Base-by-base conservation (phyloP, 2,329 filamentous ascomycete genomes). In the Diaporthe nobilis region DNA sequence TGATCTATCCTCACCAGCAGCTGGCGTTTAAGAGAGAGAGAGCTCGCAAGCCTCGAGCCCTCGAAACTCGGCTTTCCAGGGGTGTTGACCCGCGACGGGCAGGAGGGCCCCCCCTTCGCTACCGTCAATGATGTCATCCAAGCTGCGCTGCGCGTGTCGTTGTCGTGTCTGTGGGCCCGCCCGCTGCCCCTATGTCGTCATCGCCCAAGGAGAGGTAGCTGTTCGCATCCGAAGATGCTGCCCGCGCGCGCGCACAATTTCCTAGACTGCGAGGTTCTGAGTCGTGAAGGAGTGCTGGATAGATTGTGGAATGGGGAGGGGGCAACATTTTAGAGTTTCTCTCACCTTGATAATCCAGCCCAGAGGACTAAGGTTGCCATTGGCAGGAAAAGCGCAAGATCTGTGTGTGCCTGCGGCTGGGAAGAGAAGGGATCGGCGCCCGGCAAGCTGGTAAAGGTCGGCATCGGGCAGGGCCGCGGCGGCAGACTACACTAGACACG, bases 401-500 rank as follows among this genome's bases (percentile, higher is more conserved):
- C 17, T 53, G 49, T 39, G 51, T 68, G 28, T 47, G 44, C 44
- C 20, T 12, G 63, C 44, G 63, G 44, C 44, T 15, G 65, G 34
- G 6, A 34, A 53, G 31, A 28, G 65, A 70, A 70, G 34, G 31
- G 65, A 70, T 70, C 65, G 47, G 51, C 65, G 31, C 49, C 61
- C 61, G 47, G 65, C 47, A 51, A 39, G 47, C 65, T 68, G 65
- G 65, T 39, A 51, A 53, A 25, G 65, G 47, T 39, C 34, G 65
- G 65, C 34, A 53, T 42, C 65, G 49, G 65, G 65, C 65, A 70
- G 47, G 55, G 65, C 65, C 65, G 65, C 49, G 47, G n/a, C 49
- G 65, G 65, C 47, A 39, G 49, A 63, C 60, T 61, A 61, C 37
- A 63, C 58, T 65, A 65, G 61, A 55, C n/a, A 70, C n/a, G 49